A percentile compares a stretch with the other conserved stretches of the same genome.
Evolutionary conservation across 2,329 filamentous ascomycete genomes (phyloP).

Genomic region (Microcyclospora pomicola): DNA sequence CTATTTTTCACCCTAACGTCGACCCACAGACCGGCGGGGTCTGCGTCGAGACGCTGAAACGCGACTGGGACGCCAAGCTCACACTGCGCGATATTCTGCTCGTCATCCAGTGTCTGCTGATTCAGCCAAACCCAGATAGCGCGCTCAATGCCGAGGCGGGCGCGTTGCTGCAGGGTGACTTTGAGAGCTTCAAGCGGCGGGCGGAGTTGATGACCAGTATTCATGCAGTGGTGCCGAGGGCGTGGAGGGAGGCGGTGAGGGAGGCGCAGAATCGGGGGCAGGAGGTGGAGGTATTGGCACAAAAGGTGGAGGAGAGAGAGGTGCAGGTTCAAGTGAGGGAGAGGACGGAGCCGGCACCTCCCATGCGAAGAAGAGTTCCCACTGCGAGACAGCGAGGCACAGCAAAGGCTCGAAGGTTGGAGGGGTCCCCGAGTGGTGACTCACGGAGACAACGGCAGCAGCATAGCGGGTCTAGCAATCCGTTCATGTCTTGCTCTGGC

Average conservation of each 20-base stretch:
- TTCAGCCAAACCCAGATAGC: conserved; percentile 51
- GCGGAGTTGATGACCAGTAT: conserved; percentile 49
- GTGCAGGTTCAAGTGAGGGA: conserved; percentile 4
- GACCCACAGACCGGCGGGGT: conserved; percentile 48
- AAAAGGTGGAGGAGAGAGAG: conserved; percentile 7
- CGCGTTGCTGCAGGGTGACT: conserved; percentile 45
- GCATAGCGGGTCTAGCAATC: conserved; percentile 4
- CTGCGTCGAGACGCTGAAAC: conserved; percentile 51
- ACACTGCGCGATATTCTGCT: conserved; percentile 46
- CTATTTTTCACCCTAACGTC: conserved; percentile 52
- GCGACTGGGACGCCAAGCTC: conserved; percentile 46
- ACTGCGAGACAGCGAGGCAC: conserved; percentile 15
- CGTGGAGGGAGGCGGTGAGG: conserved; percentile 30
- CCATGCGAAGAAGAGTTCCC: conserved; percentile 13
- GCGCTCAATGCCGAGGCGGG: conserved; percentile 49
- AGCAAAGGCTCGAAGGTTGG: conserved; percentile 8
- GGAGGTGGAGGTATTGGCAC: conserved; percentile 11
- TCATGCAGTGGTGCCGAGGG: conserved; percentile 40
- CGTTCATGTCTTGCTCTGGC: conserved; percentile 16
- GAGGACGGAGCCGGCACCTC: conserved; percentile 8
- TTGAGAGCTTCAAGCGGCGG: conserved; percentile 41
- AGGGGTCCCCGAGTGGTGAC: conserved; percentile 14
- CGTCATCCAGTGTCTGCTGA: conserved; percentile 48
- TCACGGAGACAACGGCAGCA: conserved; percentile 7
- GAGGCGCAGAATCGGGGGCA: conserved; percentile 41